Evolutionary conservation across 495 filamentous ascomycete genomes (phyloP).

Genomic region (Apiosordaria backusii): DNA sequence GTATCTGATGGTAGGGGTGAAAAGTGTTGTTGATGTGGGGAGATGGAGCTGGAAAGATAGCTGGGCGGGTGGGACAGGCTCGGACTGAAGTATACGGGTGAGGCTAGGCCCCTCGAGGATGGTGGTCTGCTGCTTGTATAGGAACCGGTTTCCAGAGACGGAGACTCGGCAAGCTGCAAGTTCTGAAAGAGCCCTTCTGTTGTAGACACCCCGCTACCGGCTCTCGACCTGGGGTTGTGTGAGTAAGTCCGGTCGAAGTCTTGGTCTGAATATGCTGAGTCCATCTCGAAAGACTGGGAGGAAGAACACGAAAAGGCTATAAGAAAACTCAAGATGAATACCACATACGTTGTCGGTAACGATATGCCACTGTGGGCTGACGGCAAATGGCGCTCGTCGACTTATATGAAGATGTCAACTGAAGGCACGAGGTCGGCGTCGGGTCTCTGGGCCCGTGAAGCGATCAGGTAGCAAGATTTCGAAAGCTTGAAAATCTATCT

Average conservation of each 20-base stretch:
- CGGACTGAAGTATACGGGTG: conserved; percentile 29
- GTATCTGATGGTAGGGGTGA: conserved; percentile 30
- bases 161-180: conserved; percentile 31
- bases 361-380: conserved; percentile 12
- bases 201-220: conserved; percentile 34
- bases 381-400: conserved; percentile 12
- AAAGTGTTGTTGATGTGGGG: conserved; percentile 25
- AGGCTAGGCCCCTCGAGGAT: conserved; percentile 28
- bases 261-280: conserved; percentile 29
- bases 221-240: conserved; percentile 43
- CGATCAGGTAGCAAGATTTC: conserved; percentile 32
- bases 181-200: conserved; percentile 36
- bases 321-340: conserved; percentile 16
- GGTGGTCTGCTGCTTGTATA: conserved; percentile 31
- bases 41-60: conserved; percentile 22
- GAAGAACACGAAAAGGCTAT: conserved; percentile 6
- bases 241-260: conserved; percentile 42
- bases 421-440: conserved; percentile 13
- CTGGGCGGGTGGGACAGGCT: conserved; percentile 24
- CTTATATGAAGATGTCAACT: conserved; percentile 27
- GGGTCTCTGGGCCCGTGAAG: conserved; percentile 11
- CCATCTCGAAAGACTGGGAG: conserved; percentile 27
- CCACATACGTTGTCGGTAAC: conserved; percentile 31
- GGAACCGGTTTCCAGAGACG: conserved; percentile 28
- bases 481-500: conserved; percentile 28